Conservation (phyloP, 495 filamentous ascomycete species). For the Patellaria atrata region DNA sequence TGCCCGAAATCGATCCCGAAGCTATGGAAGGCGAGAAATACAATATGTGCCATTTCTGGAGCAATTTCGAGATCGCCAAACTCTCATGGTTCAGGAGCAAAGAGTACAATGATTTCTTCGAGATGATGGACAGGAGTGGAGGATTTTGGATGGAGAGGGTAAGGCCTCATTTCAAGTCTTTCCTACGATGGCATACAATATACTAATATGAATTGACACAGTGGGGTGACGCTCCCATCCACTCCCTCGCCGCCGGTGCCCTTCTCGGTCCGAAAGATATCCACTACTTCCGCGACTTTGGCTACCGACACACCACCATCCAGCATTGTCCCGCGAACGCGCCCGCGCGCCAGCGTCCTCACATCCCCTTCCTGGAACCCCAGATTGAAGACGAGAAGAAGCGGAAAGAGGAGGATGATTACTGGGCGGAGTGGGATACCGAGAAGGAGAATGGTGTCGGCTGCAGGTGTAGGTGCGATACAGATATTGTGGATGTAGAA, state of each 20-base stretch:
- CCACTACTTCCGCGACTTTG: slow-evolving; percentile 99
- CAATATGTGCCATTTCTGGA: slow-evolving; percentile 99
- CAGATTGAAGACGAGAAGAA: slow-evolving; percentile 76
- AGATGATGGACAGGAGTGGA: slow-evolving; percentile 97
- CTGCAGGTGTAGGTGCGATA: slow-evolving; percentile 93
- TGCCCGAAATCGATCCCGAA: slow-evolving; percentile 76
- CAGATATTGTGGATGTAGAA: slow-evolving; percentile 96
- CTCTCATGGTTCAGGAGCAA: slow-evolving; percentile 93
- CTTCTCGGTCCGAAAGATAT: slow-evolving; percentile 73
- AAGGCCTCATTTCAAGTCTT: slow-evolving; percentile 25
- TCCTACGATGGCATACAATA: neutral
- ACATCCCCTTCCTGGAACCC: slow-evolving; percentile 68
- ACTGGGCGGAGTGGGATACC: slow-evolving; percentile 79
- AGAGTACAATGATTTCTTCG: slow-evolving; percentile 94
- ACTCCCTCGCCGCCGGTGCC: slow-evolving; percentile 88
- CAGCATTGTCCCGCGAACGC: slow-evolving; percentile 98
- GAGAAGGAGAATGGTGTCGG: slow-evolving; percentile 94
- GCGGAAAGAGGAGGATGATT: slow-evolving; percentile 86
- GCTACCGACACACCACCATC: slow-evolving; percentile 96
- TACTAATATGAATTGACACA: slow-evolving; percentile 30
- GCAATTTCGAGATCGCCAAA: slow-evolving; percentile 96
- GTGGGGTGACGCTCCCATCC: slow-evolving; percentile 99
- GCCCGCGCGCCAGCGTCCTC: slow-evolving; percentile 71
- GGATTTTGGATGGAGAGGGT: slow-evolving; percentile 99
- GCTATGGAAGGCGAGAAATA: slow-evolving; percentile 96